A percentile compares a stretch with the other conserved stretches of the same genome.
These are phyloP conservation scores for Fraxinus platypoda DNA, from an alignment of 305 asterid genomes.

Conservation along the genomic window DNA sequence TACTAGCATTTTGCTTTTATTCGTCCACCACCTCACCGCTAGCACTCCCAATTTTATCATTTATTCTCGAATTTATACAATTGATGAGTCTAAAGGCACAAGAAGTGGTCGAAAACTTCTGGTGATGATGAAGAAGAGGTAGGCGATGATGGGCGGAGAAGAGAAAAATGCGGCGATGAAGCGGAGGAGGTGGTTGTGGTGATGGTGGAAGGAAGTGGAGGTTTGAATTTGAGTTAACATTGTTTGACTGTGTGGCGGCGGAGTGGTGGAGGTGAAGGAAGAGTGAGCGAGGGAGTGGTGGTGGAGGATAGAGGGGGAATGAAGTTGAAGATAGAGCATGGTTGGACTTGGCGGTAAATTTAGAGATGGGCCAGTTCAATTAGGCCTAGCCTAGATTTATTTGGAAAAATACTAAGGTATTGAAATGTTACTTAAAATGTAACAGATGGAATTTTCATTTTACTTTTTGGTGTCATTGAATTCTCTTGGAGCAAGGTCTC, in stretches of 20 bases:
- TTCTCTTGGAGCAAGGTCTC: too few species aligned
- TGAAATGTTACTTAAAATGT: too few species aligned
- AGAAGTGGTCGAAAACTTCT: background rate
- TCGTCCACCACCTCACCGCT: background rate
- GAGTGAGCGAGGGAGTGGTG: too few species aligned
- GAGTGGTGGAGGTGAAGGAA: constrained; percentile 17
- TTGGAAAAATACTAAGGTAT: too few species aligned
- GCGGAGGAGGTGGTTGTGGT: constrained; percentile 28
- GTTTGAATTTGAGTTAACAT: constrained; percentile 62
- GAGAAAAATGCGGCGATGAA: constrained; percentile 23
- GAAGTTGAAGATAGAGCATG: too few species aligned
- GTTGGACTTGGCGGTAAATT: too few species aligned
- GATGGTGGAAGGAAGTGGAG: constrained; percentile 18
- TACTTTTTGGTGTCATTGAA: too few species aligned
- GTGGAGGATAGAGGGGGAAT: too few species aligned
- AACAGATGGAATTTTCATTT: too few species aligned
- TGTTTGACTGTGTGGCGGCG: constrained; percentile 2
- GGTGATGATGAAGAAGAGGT: too few species aligned
- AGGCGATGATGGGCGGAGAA: background rate
- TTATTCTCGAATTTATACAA: constrained; percentile 21
- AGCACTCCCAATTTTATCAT: background rate
- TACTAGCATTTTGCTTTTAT: constrained; percentile 15
- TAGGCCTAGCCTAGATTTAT: too few species aligned
- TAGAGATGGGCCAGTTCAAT: too few species aligned
- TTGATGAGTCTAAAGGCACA: constrained; percentile 33